Evolutionary conservation across 495 filamentous ascomycete genomes (phyloP).

Genomic region (Staphylotrichum longicolle): DNA sequence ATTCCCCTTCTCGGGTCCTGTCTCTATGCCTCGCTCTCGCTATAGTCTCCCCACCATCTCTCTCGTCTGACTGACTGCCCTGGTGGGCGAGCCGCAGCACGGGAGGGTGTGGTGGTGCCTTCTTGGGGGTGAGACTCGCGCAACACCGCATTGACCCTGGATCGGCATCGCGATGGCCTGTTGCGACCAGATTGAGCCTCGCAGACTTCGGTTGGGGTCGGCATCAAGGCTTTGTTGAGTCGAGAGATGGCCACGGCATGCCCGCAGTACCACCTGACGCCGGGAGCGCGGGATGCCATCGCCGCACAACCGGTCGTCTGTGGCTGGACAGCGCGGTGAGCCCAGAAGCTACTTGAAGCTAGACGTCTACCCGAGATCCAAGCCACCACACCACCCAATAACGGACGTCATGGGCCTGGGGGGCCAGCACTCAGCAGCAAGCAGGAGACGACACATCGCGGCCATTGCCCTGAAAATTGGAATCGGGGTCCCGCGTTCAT

Average conservation of each 20-base stretch:
- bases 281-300: slow-evolving; percentile 18
- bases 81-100: slow-evolving; percentile 10
- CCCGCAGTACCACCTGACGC: slow-evolving; percentile 11
- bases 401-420: slow-evolving; percentile 26
- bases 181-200: slow-evolving; percentile 23
- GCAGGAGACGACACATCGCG: neutral
- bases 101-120: slow-evolving; percentile 5
- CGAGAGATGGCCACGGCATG: slow-evolving; percentile 6
- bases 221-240: slow-evolving; percentile 27
- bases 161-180: slow-evolving; percentile 20
- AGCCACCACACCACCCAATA: slow-evolving; percentile 26
- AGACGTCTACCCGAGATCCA: neutral
- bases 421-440: neutral
- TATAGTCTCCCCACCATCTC: slow-evolving; percentile 14
- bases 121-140: slow-evolving; percentile 1
- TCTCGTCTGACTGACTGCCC: slow-evolving; percentile 5
- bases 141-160: slow-evolving; percentile 22
- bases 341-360: neutral
- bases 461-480: slow-evolving; percentile 13
- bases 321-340: slow-evolving; percentile 9
- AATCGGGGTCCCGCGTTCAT: slow-evolving; percentile 1
- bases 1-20: slow-evolving; percentile 12
- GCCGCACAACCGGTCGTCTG: slow-evolving; percentile 16
- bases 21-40: neutral
- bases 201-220: slow-evolving; percentile 17